A percentile compares a stretch with the other conserved stretches of the same genome.
phyloP scores from a whole-genome alignment of 2,329 filamentous ascomycete genomes.

The Sporothrix variecibatus region DNA sequence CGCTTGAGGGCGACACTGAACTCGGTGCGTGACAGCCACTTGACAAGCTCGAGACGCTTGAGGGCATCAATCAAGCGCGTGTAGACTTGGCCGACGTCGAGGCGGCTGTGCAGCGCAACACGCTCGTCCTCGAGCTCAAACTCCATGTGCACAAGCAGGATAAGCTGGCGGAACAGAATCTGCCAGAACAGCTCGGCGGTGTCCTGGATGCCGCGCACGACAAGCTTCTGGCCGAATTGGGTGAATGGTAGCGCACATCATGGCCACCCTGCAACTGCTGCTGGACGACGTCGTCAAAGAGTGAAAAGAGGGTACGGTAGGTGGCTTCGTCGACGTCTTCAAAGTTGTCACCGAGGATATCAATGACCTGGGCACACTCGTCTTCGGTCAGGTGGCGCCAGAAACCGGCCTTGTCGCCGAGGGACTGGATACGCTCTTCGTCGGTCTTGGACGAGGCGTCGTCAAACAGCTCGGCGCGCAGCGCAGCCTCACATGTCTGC shows the following conservation, averaged over 20 bases:
- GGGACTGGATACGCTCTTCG: slow-evolving; percentile 71
- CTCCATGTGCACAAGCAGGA: slow-evolving; percentile 84
- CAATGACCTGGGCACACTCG: slow-evolving; percentile 69
- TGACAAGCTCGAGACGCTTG: slow-evolving; percentile 70
- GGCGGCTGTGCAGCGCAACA: slow-evolving; percentile 59
- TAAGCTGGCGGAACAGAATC: slow-evolving; percentile 77
- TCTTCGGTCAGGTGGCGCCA: slow-evolving; percentile 80
- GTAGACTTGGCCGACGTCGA: slow-evolving; percentile 71
- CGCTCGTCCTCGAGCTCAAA: slow-evolving; percentile 75
- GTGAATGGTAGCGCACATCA: slow-evolving; percentile 59
- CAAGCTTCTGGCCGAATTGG: slow-evolving; percentile 72
- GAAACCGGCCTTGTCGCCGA: slow-evolving; percentile 79
- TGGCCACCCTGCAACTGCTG: slow-evolving; percentile 37
- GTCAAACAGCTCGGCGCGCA: slow-evolving; percentile 73
- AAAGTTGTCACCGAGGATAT: slow-evolving; percentile 67
- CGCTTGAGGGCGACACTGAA: slow-evolving; percentile 53
- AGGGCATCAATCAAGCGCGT: slow-evolving; percentile 69
- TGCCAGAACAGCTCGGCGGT: slow-evolving; percentile 71
- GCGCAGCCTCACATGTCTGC: slow-evolving; percentile 65
- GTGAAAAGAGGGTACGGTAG: slow-evolving; percentile 54
- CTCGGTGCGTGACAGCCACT: slow-evolving; percentile 65
- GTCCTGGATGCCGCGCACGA: slow-evolving; percentile 78
- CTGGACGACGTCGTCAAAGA: slow-evolving; percentile 47
- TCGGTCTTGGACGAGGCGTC: slow-evolving; percentile 70
- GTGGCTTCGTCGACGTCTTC: slow-evolving; percentile 58